Evolutionary conservation across 2,329 filamentous ascomycete species (phyloP).

Genomic region (Phaeophleospora eucalypticola): DNA sequence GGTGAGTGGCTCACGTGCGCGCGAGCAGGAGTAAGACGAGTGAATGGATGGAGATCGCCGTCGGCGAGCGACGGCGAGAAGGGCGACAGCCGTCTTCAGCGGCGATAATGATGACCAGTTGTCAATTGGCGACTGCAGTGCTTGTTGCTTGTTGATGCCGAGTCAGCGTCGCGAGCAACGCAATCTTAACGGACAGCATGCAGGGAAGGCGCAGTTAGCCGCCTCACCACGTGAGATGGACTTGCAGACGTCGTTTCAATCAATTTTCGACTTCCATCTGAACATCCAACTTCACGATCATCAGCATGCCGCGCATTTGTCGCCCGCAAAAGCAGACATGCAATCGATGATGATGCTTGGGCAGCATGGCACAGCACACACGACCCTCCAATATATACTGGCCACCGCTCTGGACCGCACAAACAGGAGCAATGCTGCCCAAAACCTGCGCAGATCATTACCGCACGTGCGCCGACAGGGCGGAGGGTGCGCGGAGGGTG

Average conservation of each 20-base stretch:
- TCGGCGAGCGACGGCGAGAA: no score
- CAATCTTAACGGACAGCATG: slow-evolving; percentile 6
- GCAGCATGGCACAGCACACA: not conserved
- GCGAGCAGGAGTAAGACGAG: no score
- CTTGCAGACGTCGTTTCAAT: slow-evolving; percentile 2
- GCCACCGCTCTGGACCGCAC: not conserved
- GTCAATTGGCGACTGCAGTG: no score
- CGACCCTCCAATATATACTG: not conserved
- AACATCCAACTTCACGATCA: not conserved
- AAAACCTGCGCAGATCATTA: slow-evolving; percentile 20
- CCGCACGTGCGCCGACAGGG: slow-evolving; percentile 17
- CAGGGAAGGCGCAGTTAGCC: not conserved
- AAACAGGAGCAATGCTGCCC: slow-evolving; percentile 14
- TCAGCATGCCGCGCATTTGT: not conserved
- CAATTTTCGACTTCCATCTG: slow-evolving; percentile 3
- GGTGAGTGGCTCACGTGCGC: not conserved
- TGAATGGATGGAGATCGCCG: no score
- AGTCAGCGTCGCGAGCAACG: slow-evolving; percentile 15
- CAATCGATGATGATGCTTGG: not conserved
- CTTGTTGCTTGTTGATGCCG: slow-evolving; percentile 5
- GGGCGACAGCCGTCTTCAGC: no score
- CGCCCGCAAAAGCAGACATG: not conserved
- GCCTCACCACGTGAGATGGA: not conserved
- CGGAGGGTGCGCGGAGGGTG: no score
- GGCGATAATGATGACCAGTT: no score